Evolutionary conservation across 2,329 filamentous ascomycete genomes (phyloP).

Genomic region (Aspergillus candidus): DNA sequence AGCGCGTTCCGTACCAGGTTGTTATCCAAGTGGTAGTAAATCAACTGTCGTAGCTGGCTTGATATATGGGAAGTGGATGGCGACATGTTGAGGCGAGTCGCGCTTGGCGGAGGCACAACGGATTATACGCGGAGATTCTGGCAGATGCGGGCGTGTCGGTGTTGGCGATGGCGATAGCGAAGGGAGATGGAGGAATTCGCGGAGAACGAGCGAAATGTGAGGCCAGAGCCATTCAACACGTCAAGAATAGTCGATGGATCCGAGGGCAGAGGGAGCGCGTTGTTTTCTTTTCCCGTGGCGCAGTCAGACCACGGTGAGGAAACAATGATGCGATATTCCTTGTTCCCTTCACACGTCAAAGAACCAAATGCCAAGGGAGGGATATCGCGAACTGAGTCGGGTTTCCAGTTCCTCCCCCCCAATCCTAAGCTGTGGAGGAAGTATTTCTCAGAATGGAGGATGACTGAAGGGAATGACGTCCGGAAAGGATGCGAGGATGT

Average conservation of each 20-base stretch:
- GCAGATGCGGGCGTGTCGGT: constrained; percentile 8
- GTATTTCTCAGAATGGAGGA: constrained; percentile 7
- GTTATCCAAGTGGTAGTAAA: constrained; percentile 79
- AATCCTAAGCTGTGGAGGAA: constrained; percentile 1
- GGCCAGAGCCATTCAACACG: no score
- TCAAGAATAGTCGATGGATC: no score
- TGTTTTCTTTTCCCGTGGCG: neutral
- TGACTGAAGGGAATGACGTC: constrained; percentile 15
- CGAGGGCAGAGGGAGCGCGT: no score
- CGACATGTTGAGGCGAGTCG: constrained; percentile 43
- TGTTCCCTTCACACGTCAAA: constrained; percentile 7
- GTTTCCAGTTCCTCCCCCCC: neutral
- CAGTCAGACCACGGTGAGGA: constrained; percentile 10
- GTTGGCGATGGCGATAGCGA: constrained; percentile 3
- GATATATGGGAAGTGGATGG: constrained; percentile 50
- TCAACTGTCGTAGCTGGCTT: constrained; percentile 57
- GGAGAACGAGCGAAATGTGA: no score
- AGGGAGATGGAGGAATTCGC: no score
- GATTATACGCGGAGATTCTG: neutral
- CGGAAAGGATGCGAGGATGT: neutral
- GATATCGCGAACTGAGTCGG: neutral
- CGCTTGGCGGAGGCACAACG: neutral
- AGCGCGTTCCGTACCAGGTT: constrained; percentile 82
- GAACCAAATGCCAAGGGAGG: constrained; percentile 3
- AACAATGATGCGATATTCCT: constrained; percentile 10